Evolutionary conservation across 495 filamentous ascomycete species (phyloP), one percentile per base, ranked within the genome.

Genomic region (Saxophila tyrrhenica): DNA sequence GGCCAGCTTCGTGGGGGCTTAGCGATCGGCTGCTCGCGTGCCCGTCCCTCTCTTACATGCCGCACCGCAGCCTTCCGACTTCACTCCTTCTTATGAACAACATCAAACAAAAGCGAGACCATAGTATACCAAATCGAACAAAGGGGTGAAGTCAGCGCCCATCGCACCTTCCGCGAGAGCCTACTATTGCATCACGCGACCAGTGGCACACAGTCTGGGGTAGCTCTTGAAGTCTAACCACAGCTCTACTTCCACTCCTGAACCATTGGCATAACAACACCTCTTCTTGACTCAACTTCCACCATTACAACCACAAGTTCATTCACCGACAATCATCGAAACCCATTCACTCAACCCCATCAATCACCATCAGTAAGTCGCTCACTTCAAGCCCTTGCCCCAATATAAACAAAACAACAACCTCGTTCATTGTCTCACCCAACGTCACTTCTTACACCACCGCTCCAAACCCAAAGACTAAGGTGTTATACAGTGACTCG

Each of bases 401-500:
- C n/a, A n/a, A n/a, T n/a, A n/a, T n/a, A n/a, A n/a, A n/a, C n/a
- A n/a, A n/a, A n/a, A n/a, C n/a, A n/a, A n/a, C n/a, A n/a, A n/a
- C n/a, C n/a, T n/a, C n/a, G n/a, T 5, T 35, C 29, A 35, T 35
- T 35, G 29, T 13, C 29, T 35, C 13, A 35, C 29, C 29, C 29
- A 35, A 35, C 29, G 29, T 35, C 29, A 35, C 29, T 35, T 35
- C 29, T 7, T 35, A 35, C 13, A 35, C 29, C 5, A n/a, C n/a
- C n/a, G n/a, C n/a, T n/a, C n/a, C n/a, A n/a, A n/a, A n/a, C n/a
- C 29, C 29, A 13, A 35, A 5, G 29, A 35, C 5, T 35, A 35
- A 35, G 29, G 7, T 35, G 29, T 13, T 35, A 35, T 10, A 11
- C 48, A 91, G 89, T 95, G 91, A 95, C 90, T 72, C 90, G 89